A percentile compares a stretch with the other conserved stretches of the same genome.
Conservation (phyloP, 129 eudicot genomes). For the Arctium lappa region DNA sequence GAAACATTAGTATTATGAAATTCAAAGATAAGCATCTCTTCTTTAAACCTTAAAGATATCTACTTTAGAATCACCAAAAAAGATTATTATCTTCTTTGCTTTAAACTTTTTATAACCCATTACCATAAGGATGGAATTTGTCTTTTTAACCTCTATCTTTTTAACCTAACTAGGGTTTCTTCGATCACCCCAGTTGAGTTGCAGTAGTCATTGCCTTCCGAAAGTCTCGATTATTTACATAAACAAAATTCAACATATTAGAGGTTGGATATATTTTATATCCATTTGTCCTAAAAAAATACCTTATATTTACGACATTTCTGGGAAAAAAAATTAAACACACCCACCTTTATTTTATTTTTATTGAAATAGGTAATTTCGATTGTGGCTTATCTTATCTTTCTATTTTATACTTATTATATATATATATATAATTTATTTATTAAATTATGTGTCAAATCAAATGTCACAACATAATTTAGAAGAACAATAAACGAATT, state of each 20-base stretch:
- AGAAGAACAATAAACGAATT: background rate
- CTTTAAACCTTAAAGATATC: slow-evolving; percentile 49
- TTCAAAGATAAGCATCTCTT: slow-evolving; percentile 51
- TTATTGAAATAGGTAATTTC: no score
- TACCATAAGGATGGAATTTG: slow-evolving; percentile 59
- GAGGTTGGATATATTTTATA: background rate
- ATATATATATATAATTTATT: no score
- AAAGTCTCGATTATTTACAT: background rate
- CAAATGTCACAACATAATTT: background rate
- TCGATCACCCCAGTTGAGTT: slow-evolving; percentile 1
- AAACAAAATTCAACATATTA: background rate
- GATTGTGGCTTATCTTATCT: background rate
- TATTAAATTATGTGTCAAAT: background rate
- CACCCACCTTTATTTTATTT: no score
- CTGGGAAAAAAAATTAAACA: background rate
- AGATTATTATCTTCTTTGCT: slow-evolving; percentile 52
- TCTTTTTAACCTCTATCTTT: slow-evolving; percentile 37
- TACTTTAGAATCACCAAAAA: slow-evolving; percentile 61
- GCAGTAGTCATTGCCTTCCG: background rate
- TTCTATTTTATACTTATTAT: no score
- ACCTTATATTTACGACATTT: background rate
- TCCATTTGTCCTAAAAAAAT: background rate
- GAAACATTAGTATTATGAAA: slow-evolving; percentile 32
- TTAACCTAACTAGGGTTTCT: slow-evolving; percentile 21
- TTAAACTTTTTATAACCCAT: slow-evolving; percentile 49